A percentile compares a stretch with the other conserved stretches of the same genome.
phyloP scores from a whole-genome alignment of 768 basidiomycete genomes.

The Mycena galericulata region DNA sequence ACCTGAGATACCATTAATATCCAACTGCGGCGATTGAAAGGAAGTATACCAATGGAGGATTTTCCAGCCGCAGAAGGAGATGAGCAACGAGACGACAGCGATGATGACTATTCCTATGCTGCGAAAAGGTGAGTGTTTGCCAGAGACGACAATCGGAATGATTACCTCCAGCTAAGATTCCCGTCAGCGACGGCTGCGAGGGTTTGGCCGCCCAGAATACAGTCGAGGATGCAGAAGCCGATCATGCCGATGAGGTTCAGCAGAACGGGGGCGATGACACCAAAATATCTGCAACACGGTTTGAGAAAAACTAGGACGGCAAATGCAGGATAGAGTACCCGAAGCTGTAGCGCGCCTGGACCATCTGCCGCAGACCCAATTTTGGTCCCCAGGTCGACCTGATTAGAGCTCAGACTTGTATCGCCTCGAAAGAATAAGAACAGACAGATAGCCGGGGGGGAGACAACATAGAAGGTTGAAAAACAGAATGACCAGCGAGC shows the following conservation, averaged over 20 bases:
- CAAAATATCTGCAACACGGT: constrained; percentile 62
- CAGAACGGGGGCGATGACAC: constrained; percentile 68
- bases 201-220: constrained; percentile 75
- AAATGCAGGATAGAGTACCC: constrained; percentile 41
- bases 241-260: constrained; percentile 73
- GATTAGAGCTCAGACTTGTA: neutral
- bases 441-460: constrained; percentile 73
- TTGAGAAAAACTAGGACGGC: neutral
- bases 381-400: constrained; percentile 83
- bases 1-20: constrained; percentile 50
- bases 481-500: constrained; percentile 74
- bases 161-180: constrained; percentile 57
- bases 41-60: constrained; percentile 56
- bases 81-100: constrained; percentile 71
- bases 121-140: neutral
- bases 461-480: constrained; percentile 73
- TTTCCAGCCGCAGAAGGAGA: constrained; percentile 70
- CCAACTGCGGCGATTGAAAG: neutral
- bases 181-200: constrained; percentile 55
- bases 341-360: constrained; percentile 64
- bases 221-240: constrained; percentile 79
- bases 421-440: neutral
- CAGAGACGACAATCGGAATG: neutral
- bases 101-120: constrained; percentile 90
- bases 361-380: constrained; percentile 89